phyloP scores from a whole-genome alignment of 2,329 filamentous ascomycete genomes.

The Fonsecaea pedrosoi region DNA sequence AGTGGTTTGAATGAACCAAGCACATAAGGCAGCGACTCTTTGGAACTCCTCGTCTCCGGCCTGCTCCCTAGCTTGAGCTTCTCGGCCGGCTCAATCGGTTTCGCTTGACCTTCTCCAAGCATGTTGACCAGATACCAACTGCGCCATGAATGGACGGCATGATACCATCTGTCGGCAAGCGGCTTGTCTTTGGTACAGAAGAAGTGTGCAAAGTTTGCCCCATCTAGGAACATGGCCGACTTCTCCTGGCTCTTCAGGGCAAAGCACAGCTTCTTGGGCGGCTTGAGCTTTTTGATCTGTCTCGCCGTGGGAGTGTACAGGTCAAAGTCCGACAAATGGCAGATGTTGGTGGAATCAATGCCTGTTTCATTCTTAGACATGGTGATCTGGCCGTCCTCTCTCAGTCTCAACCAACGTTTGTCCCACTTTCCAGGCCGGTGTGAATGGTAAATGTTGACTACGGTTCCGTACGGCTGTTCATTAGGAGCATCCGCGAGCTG shows the following conservation, averaged over 20 bases:
- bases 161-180: conserved; percentile 72
- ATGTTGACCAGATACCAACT: conserved; percentile 89
- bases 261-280: conserved; percentile 84
- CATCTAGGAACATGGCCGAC: conserved; percentile 79
- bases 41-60: conserved; percentile 44
- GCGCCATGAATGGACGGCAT: conserved; percentile 78
- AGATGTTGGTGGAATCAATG: conserved; percentile 64
- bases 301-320: conserved; percentile 78
- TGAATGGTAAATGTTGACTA: conserved; percentile 78
- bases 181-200: conserved; percentile 79
- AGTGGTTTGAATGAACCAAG: conserved; percentile 72
- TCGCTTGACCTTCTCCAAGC: conserved; percentile 63
- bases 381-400: conserved; percentile 72
- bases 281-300: conserved; percentile 74
- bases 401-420: conserved; percentile 79
- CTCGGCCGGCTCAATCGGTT: conserved; percentile 7
- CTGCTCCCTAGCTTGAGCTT: conserved; percentile 4
- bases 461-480: conserved; percentile 69
- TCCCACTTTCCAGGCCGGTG: conserved; percentile 85
- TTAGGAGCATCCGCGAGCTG: conserved; percentile 69
- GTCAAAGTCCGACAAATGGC: conserved; percentile 90
- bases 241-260: conserved; percentile 94
- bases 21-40: conserved; percentile 63
- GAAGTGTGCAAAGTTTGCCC: conserved; percentile 88
- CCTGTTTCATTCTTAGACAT: conserved; percentile 76